These are phyloP conservation scores for Escovopsis weberi DNA, from an alignment of 2,329 filamentous ascomycete genomes.

Conservation along the genomic window DNA sequence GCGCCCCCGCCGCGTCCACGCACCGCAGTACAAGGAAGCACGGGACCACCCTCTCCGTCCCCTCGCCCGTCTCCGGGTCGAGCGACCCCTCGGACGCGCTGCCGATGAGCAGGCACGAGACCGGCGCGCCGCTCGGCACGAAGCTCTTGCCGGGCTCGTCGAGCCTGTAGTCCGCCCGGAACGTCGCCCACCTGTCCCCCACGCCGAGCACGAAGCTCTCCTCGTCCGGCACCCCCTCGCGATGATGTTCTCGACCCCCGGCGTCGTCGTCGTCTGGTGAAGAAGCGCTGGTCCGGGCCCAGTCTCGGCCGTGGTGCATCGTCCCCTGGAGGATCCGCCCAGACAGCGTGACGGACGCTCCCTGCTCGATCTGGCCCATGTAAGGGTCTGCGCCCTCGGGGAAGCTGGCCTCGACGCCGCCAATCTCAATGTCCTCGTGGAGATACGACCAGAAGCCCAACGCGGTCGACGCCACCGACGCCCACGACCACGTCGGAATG, in stretches of 20 bases:
- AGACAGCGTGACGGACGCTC: background rate
- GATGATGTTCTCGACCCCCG: too few species aligned
- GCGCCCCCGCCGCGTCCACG: background rate
- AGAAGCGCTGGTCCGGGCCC: background rate
- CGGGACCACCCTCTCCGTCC: background rate
- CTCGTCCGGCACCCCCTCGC: too few species aligned
- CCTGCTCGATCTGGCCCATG: conserved; percentile 3
- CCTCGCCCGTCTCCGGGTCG: background rate
- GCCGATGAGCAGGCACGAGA: conserved; percentile 2
- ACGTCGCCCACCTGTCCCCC: background rate
- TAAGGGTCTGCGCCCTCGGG: background rate
- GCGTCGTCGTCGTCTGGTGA: too few species aligned
- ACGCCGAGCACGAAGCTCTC: background rate
- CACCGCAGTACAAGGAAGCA: background rate
- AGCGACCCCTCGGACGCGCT: background rate
- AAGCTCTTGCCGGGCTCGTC: background rate
- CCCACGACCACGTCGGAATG: conserved; percentile 8
- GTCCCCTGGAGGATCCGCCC: conserved; percentile 1
- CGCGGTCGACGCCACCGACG: conserved; percentile 1
- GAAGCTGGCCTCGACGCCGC: conserved; percentile 1
- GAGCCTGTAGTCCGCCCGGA: conserved; percentile 2
- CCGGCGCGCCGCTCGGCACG: background rate
- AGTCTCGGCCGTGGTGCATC: conserved; percentile 2
- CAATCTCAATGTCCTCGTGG: conserved; percentile 2
- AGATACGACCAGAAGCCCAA: conserved; percentile 2